These are phyloP conservation scores for Diaporthe caulivora DNA, from an alignment of 2,329 filamentous ascomycete species.

Conservation along the genomic window DNA sequence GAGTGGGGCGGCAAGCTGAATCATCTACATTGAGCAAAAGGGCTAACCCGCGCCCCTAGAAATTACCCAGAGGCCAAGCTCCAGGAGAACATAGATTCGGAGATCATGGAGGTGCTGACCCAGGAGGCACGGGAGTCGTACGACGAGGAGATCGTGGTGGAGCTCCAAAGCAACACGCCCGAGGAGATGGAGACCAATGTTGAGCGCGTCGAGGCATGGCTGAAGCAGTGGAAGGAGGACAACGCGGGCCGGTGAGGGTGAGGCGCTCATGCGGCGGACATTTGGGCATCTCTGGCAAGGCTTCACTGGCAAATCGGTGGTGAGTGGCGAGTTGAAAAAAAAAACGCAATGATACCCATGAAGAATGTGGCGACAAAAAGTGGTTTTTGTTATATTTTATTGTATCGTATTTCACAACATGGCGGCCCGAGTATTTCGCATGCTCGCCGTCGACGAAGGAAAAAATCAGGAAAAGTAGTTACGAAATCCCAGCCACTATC, in stretches of 20 bases:
- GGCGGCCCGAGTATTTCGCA: not conserved
- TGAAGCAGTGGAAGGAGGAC: slow-evolving; percentile 84
- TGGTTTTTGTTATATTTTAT: not conserved
- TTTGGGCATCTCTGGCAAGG: not conserved
- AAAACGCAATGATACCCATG: slow-evolving; percentile 37
- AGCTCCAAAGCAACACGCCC: slow-evolving; percentile 83
- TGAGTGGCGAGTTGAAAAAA: not conserved
- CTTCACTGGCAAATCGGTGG: not conserved
- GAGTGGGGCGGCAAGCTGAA: not conserved
- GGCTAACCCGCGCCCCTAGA: slow-evolving; percentile 53
- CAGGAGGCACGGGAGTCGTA: slow-evolving; percentile 92
- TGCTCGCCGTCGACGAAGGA: too few species aligned
- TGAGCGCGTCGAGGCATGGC: slow-evolving; percentile 85
- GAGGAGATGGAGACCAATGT: slow-evolving; percentile 92
- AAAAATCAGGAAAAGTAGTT: not conserved
- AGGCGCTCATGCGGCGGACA: not conserved
- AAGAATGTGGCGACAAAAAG: slow-evolving; percentile 2
- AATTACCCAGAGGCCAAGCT: slow-evolving; percentile 89
- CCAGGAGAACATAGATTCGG: slow-evolving; percentile 95
- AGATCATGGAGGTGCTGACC: slow-evolving; percentile 96
- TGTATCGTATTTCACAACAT: not conserved
- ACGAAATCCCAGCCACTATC: not conserved
- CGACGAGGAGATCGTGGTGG: slow-evolving; percentile 88
- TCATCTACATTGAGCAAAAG: not conserved
- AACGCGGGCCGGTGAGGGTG: slow-evolving; percentile 51